Evolutionary conservation across 2,329 filamentous ascomycete genomes (phyloP).

Genomic region (Pseudocercospora cruenta): DNA sequence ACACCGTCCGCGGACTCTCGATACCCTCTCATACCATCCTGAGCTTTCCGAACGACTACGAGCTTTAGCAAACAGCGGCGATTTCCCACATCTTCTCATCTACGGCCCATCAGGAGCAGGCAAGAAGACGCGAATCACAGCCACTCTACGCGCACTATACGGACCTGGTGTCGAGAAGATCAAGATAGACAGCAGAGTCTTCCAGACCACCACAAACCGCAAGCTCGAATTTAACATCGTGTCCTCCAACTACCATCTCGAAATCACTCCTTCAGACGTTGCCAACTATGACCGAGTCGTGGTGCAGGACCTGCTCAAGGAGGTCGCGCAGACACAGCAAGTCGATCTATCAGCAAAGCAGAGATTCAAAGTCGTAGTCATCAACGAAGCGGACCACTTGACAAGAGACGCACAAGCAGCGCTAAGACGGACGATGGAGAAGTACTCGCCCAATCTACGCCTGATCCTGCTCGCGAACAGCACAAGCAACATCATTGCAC

Average conservation of each 20-base stretch:
- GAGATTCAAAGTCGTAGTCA: conserved; percentile 96
- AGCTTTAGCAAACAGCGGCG: conserved; percentile 89
- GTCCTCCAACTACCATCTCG: conserved; percentile 93
- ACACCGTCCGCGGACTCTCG: conserved; percentile 71
- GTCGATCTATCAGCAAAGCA: conserved; percentile 92
- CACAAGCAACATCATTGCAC: conserved; percentile 98
- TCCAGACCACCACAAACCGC: conserved; percentile 89
- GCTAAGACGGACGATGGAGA: conserved; percentile 95
- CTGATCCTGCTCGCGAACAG: conserved; percentile 93
- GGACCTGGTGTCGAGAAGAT: conserved; percentile 99
- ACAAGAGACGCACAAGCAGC: conserved; percentile 94
- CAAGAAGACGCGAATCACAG: conserved; percentile 96
- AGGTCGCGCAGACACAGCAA: conserved; percentile 98
- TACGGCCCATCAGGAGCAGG: conserved; percentile 96
- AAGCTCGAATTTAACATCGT: conserved; percentile 99
- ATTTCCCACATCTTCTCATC: conserved; percentile 96
- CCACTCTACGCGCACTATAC: conserved; percentile 92
- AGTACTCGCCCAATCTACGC: conserved; percentile 93
- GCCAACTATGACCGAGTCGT: conserved; percentile 96
- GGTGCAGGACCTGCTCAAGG: conserved; percentile 91
- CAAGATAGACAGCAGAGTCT: conserved; percentile 96
- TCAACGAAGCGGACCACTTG: conserved; percentile 96
- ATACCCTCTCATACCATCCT: conserved; percentile 80
- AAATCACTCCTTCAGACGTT: conserved; percentile 96
- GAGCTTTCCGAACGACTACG: conserved; percentile 85